Evolutionary conservation across 305 asterid genomes (phyloP).

Genomic region (Fraxinus latifolia): DNA sequence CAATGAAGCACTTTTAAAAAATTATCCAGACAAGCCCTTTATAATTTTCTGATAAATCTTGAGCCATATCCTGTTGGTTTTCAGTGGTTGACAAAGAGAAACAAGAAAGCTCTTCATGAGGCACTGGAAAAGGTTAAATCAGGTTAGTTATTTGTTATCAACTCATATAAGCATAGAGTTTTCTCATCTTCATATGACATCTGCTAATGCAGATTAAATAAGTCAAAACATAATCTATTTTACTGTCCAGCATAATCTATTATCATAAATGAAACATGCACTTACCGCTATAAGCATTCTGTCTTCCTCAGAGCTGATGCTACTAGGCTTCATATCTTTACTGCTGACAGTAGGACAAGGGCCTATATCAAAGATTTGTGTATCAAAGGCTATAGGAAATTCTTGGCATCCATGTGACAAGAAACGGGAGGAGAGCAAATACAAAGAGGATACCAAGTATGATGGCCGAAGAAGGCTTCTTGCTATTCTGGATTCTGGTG

Average conservation of each 20-base stretch:
- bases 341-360: conserved; percentile 47
- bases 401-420: conserved; percentile 56
- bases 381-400: conserved; percentile 30
- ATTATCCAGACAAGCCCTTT: too few species aligned
- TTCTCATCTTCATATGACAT: background rate
- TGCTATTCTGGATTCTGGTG: conserved; percentile 18
- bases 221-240: background rate
- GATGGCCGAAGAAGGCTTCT: conserved; percentile 28
- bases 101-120: conserved; percentile 43
- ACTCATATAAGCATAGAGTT: background rate
- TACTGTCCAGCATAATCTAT: background rate
- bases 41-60: background rate
- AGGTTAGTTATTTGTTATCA: conserved; percentile 26
- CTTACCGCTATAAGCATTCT: background rate
- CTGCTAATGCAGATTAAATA: background rate
- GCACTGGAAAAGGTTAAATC: conserved; percentile 63
- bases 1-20: background rate
- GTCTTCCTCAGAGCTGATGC: conserved; percentile 46
- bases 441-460: conserved; percentile 1
- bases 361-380: conserved; percentile 43
- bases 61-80: background rate
- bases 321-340: conserved; percentile 57
- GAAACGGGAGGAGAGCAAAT: conserved; percentile 20
- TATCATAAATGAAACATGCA: background rate
- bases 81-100: conserved; percentile 42